Percentiles rank a stretch among this genome's conserved stretches.
phyloP scores from a whole-genome alignment of 1,139 yeast genomes.

The Kluyveromyces sp. region DNA sequence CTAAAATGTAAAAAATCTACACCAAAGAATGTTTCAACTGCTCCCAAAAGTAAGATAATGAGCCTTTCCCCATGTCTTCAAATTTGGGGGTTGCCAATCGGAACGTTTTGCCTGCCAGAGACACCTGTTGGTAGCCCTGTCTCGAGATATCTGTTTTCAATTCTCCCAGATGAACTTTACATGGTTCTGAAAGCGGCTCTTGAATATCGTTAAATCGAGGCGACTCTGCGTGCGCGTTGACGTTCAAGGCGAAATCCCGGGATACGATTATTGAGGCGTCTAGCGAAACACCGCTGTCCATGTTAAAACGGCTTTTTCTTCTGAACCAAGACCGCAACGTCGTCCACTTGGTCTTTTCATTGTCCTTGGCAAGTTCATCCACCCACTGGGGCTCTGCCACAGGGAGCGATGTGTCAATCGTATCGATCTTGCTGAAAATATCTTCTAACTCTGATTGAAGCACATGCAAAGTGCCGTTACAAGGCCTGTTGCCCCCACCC shows the following conservation, averaged over 20 bases:
- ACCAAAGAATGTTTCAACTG: background rate
- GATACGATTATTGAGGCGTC: constrained; percentile 2
- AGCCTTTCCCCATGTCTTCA: constrained; percentile 6
- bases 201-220: constrained; percentile 3
- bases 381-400: constrained; percentile 4
- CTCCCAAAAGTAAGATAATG: constrained; percentile 1
- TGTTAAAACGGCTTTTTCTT: background rate
- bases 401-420: background rate
- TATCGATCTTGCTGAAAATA: constrained; percentile 3
- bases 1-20: background rate
- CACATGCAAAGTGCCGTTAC: background rate
- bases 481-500: too few species aligned
- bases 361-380: background rate
- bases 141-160: background rate
- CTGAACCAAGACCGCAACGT: background rate
- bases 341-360: background rate
- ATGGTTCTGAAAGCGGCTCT: background rate
- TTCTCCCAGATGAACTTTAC: too few species aligned
- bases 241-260: constrained; percentile 1
- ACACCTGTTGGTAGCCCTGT: constrained; percentile 1
- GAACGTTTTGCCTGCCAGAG: background rate
- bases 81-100: constrained; percentile 3
- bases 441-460: background rate
- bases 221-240: background rate
- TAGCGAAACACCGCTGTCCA: constrained; percentile 3